phyloP scores from a whole-genome alignment of 257 asterid species.

The Galeopsis tetrahit region DNA sequence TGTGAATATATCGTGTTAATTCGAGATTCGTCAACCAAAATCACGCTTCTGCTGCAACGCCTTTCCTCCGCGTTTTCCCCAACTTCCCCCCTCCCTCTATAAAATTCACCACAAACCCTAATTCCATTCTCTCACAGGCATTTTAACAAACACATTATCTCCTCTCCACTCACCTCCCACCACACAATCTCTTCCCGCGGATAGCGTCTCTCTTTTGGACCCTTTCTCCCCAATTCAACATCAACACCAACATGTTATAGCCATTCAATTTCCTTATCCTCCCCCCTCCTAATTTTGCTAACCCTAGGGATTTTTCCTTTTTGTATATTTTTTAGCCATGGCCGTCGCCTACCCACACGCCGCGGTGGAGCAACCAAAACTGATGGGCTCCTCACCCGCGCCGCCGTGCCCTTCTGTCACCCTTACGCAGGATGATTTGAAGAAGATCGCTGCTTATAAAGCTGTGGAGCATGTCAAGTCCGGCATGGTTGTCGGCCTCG shows the following conservation, averaged over 20 bases:
- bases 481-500: slow-evolving; percentile 68
- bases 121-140: slow-evolving; percentile 29
- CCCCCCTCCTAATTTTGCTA: slow-evolving; percentile 19
- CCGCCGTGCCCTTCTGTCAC: slow-evolving; percentile 36
- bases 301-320: not conserved
- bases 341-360: slow-evolving; percentile 56
- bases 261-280: slow-evolving; percentile 25
- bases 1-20: not conserved
- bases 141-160: slow-evolving; percentile 35
- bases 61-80: slow-evolving; percentile 37
- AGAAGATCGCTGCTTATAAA: slow-evolving; percentile 62
- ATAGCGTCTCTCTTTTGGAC: not conserved
- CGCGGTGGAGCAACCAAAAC: slow-evolving; percentile 39
- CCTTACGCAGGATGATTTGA: slow-evolving; percentile 66
- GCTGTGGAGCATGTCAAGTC: slow-evolving; percentile 70
- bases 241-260: slow-evolving; percentile 1
- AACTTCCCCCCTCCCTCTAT: slow-evolving; percentile 33
- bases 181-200: slow-evolving; percentile 26
- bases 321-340: slow-evolving; percentile 35
- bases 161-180: slow-evolving; percentile 22
- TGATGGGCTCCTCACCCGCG: slow-evolving; percentile 44
- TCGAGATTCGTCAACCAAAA: slow-evolving; percentile 3
- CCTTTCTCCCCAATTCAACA: slow-evolving; percentile 3
- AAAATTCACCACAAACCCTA: slow-evolving; percentile 43
- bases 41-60: slow-evolving; percentile 30